Evolutionary conservation across 768 basidiomycete genomes (phyloP).

Genomic region (Collybiopsis luxurians): DNA sequence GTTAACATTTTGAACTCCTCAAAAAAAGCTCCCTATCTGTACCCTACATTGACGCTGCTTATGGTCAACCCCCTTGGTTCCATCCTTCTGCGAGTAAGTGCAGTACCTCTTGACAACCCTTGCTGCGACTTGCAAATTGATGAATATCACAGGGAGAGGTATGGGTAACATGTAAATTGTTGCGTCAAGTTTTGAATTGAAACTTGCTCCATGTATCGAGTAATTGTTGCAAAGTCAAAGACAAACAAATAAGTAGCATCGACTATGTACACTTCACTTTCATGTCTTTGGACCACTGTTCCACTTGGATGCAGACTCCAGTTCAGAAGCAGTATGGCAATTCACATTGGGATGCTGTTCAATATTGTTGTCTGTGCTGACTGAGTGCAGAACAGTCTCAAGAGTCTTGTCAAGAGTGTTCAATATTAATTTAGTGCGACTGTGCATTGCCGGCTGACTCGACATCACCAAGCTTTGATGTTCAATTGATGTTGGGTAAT

Average conservation of each 20-base stretch:
- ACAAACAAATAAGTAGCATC: slow-evolving; percentile 15
- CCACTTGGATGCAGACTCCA: too few relatives aligned
- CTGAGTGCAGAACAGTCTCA: too few relatives aligned
- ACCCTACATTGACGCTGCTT: slow-evolving; percentile 30
- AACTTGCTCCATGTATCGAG: slow-evolving; percentile 3
- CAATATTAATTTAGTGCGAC: too few relatives aligned
- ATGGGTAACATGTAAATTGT: slow-evolving; percentile 31
- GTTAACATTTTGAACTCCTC: slow-evolving; percentile 25
- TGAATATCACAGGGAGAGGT: slow-evolving; percentile 28
- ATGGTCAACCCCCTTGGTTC: slow-evolving; percentile 28
- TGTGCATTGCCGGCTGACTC: too few relatives aligned
- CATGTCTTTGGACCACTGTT: too few relatives aligned
- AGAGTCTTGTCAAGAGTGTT: too few relatives aligned
- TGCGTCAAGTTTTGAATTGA: neutral
- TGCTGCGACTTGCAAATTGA: slow-evolving; percentile 26
- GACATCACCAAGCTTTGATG: too few relatives aligned
- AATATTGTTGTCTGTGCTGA: too few relatives aligned
- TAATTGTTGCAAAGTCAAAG: neutral
- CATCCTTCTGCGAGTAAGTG: slow-evolving; percentile 28
- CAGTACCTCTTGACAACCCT: slow-evolving; percentile 25
- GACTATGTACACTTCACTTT: slow-evolving; percentile 16
- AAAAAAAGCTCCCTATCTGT: slow-evolving; percentile 23
- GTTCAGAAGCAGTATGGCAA: too few relatives aligned
- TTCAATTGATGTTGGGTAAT: too few relatives aligned
- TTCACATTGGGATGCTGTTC: too few relatives aligned